A percentile compares a stretch with the other conserved stretches of the same genome.
phyloP scores from a whole-genome alignment of 441 rosid species.

The Kokia cookei region DNA sequence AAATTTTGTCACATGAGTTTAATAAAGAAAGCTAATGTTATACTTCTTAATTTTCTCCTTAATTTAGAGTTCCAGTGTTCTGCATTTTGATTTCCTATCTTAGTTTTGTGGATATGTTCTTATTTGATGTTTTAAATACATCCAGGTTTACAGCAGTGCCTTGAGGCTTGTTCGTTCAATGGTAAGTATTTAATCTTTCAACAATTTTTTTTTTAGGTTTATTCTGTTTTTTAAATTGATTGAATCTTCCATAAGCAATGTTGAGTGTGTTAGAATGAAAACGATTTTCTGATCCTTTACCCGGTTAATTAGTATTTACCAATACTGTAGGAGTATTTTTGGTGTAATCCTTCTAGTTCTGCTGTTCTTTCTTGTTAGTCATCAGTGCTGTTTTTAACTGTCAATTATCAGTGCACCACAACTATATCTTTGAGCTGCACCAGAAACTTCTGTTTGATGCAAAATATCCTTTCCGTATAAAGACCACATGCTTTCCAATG shows the following conservation, averaged over 20 bases:
- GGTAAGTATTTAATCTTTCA: conserved; percentile 44
- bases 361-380: background rate
- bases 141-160: conserved; percentile 96
- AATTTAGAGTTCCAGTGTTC: background rate
- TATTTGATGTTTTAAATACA: conserved; percentile 2
- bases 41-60: background rate
- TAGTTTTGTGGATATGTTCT: conserved; percentile 1
- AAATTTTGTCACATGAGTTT: background rate
- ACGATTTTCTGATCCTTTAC: background rate
- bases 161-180: conserved; percentile 90
- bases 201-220: background rate
- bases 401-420: background rate
- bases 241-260: background rate
- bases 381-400: background rate
- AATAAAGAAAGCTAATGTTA: background rate
- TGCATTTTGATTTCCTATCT: background rate
- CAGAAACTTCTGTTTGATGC: background rate
- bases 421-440: background rate
- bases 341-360: background rate
- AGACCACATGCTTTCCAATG: background rate
- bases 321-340: background rate
- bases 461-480: background rate
- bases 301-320: background rate
- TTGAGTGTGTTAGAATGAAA: background rate
- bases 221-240: conserved; percentile 1